phyloP scores from a whole-genome alignment of 345 rosid species.

The Eucalyptus fibrosa region DNA sequence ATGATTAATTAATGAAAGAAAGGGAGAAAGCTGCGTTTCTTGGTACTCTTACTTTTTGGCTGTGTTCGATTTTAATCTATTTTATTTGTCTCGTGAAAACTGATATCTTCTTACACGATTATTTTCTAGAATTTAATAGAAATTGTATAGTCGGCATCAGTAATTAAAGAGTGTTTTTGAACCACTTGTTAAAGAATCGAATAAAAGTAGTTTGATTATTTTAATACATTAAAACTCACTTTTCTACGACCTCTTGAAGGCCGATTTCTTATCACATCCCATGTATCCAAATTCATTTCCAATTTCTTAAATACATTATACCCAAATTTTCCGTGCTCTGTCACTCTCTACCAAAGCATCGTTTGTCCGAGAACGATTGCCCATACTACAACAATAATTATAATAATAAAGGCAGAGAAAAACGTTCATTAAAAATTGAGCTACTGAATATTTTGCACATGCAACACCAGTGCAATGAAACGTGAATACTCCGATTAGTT shows the following conservation, averaged over 20 bases:
- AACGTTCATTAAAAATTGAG: background rate
- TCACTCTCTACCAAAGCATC: background rate
- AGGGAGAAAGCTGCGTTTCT: background rate
- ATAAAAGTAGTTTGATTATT: background rate
- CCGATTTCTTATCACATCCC: background rate
- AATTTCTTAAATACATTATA: background rate
- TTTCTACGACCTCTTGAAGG: background rate
- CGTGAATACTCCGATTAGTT: background rate
- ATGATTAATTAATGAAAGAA: background rate
- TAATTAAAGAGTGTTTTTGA: background rate
- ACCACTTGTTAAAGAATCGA: background rate
- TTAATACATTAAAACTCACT: background rate
- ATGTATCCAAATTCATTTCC: background rate
- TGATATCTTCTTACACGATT: background rate
- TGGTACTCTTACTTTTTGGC: background rate
- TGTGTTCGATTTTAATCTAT: background rate
- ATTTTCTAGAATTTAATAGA: background rate
- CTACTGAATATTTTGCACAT: background rate
- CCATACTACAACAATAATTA: background rate
- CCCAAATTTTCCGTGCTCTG: background rate
- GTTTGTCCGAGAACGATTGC: background rate
- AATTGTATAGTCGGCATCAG: background rate
- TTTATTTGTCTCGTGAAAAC: background rate
- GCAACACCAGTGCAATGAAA: background rate
- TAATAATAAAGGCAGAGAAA: background rate